These are phyloP conservation scores for Vitrella brassicaformis DNA, from an alignment of 73 alveolate genomes.

Conservation along the genomic window DNA sequence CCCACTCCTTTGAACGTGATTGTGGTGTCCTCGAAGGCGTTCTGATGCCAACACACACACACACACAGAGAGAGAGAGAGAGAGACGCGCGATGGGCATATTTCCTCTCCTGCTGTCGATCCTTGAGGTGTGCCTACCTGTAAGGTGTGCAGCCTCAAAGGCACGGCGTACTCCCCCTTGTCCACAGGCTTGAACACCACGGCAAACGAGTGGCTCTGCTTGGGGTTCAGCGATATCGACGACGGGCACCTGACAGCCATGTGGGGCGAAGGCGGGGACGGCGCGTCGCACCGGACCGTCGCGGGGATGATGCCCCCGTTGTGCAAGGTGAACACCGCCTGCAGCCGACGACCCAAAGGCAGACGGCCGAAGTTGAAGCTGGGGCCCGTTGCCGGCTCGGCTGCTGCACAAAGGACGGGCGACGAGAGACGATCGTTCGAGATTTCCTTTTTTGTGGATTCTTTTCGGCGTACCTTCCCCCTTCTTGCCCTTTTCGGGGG, in stretches of 20 bases:
- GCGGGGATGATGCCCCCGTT: neutral
- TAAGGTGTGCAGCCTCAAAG: neutral
- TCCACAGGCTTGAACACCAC: neutral
- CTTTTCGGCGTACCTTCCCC: too few species aligned
- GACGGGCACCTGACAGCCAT: neutral
- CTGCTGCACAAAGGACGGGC: too few species aligned
- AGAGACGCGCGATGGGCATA: too few species aligned
- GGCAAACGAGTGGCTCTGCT: neutral
- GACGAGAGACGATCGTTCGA: too few species aligned
- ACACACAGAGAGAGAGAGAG: too few species aligned
- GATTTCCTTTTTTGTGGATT: too few species aligned
- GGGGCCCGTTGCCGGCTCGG: neutral
- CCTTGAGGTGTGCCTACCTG: too few species aligned
- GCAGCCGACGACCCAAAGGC: neutral
- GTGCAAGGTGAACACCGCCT: neutral
- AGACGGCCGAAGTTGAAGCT: neutral
- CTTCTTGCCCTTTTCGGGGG: neutral
- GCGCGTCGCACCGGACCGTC: neutral
- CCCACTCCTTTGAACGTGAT: neutral
- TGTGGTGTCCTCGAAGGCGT: neutral
- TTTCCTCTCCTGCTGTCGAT: too few species aligned
- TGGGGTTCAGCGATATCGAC: neutral
- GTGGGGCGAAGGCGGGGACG: neutral
- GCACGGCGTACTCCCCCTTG: neutral
- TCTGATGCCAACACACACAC: too few species aligned